Evolutionary conservation across 2,329 filamentous ascomycete genomes (phyloP).

Genomic region (Pseudogymnoascus verrucosus): DNA sequence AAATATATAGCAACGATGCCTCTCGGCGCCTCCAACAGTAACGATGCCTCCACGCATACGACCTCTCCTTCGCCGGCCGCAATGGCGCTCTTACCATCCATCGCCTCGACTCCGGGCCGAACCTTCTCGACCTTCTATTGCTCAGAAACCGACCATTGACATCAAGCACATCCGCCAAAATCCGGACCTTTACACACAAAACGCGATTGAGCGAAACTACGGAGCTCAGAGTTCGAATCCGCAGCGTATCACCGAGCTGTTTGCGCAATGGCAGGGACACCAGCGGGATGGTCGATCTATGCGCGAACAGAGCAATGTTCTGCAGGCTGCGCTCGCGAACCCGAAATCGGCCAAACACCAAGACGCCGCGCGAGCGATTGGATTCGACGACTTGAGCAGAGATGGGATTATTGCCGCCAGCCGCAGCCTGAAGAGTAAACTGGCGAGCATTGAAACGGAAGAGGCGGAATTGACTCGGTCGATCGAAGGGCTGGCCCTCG

Average conservation of each 20-base stretch:
- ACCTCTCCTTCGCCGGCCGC: not conserved
- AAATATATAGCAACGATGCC: not conserved
- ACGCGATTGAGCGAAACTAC: constrained; percentile 83
- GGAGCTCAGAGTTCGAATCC: constrained; percentile 46
- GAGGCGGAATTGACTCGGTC: constrained; percentile 54
- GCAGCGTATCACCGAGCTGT: constrained; percentile 46
- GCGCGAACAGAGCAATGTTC: constrained; percentile 57
- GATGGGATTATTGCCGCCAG: constrained; percentile 56
- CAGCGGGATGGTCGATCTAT: constrained; percentile 53
- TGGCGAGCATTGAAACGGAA: constrained; percentile 51
- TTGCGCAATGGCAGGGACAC: constrained; percentile 49
- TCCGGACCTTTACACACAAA: constrained; percentile 69
- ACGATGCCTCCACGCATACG: not conserved
- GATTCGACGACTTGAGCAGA: constrained; percentile 33
- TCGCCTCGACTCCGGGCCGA: constrained; percentile 17
- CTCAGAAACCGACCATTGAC: constrained; percentile 72
- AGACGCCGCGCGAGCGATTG: constrained; percentile 16
- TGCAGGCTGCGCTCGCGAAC: constrained; percentile 51
- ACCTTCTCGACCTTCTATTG: constrained; percentile 48
- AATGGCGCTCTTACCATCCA: constrained; percentile 17
- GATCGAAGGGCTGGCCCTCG: constrained; percentile 66
- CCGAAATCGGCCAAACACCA: constrained; percentile 38
- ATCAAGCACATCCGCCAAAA: constrained; percentile 86
- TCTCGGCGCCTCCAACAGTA: not conserved
- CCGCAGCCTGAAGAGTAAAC: constrained; percentile 52